Base-by-base conservation (phyloP, 257 asterid species). In the Solanum tarapatanum region DNA sequence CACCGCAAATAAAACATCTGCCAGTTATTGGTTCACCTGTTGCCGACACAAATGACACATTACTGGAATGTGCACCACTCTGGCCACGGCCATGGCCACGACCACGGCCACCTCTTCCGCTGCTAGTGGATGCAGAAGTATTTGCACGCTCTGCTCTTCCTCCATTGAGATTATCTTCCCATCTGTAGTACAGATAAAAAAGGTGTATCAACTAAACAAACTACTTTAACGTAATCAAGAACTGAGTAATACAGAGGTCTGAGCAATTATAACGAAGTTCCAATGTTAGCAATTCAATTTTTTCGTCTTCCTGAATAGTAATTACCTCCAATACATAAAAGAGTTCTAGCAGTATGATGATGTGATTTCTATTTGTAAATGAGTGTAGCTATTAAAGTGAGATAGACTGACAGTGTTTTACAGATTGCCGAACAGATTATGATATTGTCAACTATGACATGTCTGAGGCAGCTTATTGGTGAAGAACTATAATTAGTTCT, bases 1-100 rank as follows among this genome's bases (percentile, higher is more conserved):
- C 98, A 13, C 98, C 99, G 90, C 99, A 97, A 60, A 93, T 68
- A 77, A 97, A 97, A 89, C 99, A 97, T 88, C 98, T 91, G 28
- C 96, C 95, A 9, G 98, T 91, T 85, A 95, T 87, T 24, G 98
- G 97, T 88, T 95, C 99, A 51, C 99, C 99, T 23, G 98, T 95
- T 64, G 97, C 98, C 37, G 98, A 94, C 85, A 97, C 89, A 84
- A 97, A 97, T 58, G 96, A 82, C 19, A 35, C 91, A 69, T 89
- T 93, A 84, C 80, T 91, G 33, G 89, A 87, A 82, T 88, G 92
- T 69, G 91, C 92, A 87, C 93, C 93, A 84, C 90, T 83, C 28
- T 90, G 86, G 43, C 43, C 79, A 32, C 88, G 86, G 37, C 92
- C 87, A 84, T 95, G 90, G 70, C 96, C 87, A 2, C 80, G 35